phyloP scores from a whole-genome alignment of 2,329 filamentous ascomycete genomes.

The Microcyclosporella mali region DNA sequence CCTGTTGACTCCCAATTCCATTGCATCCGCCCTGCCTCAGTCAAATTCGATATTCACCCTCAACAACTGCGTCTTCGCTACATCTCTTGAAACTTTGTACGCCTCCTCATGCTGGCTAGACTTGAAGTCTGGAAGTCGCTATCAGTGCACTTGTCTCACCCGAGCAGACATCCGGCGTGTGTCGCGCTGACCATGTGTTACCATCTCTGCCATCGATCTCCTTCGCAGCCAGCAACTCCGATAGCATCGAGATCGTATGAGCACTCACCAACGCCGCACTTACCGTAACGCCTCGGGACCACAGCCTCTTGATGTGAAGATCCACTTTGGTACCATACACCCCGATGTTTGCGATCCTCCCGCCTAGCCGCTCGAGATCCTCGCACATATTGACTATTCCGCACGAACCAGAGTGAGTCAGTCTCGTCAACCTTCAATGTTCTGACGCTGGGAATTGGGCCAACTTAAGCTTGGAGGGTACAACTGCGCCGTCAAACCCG shows the following conservation, averaged over 20 bases:
- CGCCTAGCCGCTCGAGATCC: slow-evolving; percentile 48
- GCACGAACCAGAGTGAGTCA: too few species aligned
- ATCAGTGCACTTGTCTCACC: neutral
- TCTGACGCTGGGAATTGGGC: slow-evolving; percentile 36
- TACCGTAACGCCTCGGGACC: slow-evolving; percentile 43
- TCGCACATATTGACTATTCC: slow-evolving; percentile 48
- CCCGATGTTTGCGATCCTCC: slow-evolving; percentile 52
- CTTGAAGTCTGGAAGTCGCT: slow-evolving; percentile 20
- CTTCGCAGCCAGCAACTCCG: slow-evolving; percentile 20
- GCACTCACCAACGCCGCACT: slow-evolving; percentile 24
- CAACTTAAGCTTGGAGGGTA: slow-evolving; percentile 47
- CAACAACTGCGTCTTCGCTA: slow-evolving; percentile 22
- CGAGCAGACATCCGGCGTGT: neutral
- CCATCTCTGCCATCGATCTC: slow-evolving; percentile 22
- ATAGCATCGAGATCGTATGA: slow-evolving; percentile 23
- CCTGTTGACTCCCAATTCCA: too few species aligned
- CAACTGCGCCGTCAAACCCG: slow-evolving; percentile 49
- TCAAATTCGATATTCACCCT: slow-evolving; percentile 24
- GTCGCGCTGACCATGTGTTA: slow-evolving; percentile 20
- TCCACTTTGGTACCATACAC: slow-evolving; percentile 51
- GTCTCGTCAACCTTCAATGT: slow-evolving; percentile 32
- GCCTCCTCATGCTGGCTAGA: slow-evolving; percentile 24
- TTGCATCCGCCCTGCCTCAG: too few species aligned
- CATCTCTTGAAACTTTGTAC: slow-evolving; percentile 24
- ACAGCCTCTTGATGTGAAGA: slow-evolving; percentile 49